Base-by-base conservation (phyloP, 2,329 filamentous ascomycete species). In the Talaromyces sp. region DNA sequence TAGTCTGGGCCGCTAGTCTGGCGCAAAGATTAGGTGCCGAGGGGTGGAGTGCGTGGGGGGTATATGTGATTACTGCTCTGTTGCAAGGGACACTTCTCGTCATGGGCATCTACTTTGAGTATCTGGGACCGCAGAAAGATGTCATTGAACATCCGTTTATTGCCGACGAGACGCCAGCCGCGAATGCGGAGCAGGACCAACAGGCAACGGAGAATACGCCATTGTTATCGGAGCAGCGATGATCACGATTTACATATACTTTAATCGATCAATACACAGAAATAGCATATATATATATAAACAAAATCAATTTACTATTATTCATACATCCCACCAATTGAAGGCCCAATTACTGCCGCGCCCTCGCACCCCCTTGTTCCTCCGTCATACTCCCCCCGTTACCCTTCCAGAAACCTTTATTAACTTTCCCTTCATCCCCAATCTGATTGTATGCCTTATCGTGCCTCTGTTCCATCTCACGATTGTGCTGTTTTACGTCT, bases 1-100 rank as follows among this genome's bases (percentile, higher is more conserved):
- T 97, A 70, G 81, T 99, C 7, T 98, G 96, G 80, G 93, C 94
- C 0, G 89, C 85, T 13, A 97, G 93, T 75, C 80, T 99, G 50
- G 92, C 89, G 60, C 87, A 86, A 8, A 86, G 95, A 54, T 84
- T 97, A 22, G 95, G 95, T 0, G 84, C 83, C 72, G 87, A 85
- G 39, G 94, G 94, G 0, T 99, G 95, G 95, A 97, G 93, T 78
- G 92, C 93, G 0, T 99, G 95, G 95, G 89, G 92, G 10, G 89
- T 98, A 15, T 96, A 94, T 73, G 83, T 97, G 52, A 83, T 98
- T 61, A 97, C 93, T 0, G 95, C 94, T 1, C 79, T 84, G 64
- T 85, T 98, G 82, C 95, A 99, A 77, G 94, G 93, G 19, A 85
- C 87, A 10, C 80, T 99, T 64, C 82, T 99, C 49, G 81, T 77